These are phyloP conservation scores for Pisolithus marmoratus DNA, from an alignment of 768 basidiomycete genomes.

Conservation along the genomic window DNA sequence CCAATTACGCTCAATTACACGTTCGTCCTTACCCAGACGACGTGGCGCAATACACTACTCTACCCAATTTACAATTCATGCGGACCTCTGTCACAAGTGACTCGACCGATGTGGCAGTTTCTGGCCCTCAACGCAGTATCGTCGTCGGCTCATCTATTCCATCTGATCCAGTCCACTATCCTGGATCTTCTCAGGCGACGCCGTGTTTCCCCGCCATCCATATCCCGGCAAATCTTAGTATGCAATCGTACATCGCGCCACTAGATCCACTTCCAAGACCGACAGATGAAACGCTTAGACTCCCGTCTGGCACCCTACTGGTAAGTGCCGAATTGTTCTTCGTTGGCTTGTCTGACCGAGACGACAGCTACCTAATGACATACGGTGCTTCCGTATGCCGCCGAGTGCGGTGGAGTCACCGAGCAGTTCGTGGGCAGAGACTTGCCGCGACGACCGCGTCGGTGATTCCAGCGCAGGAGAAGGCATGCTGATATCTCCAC, in stretches of 20 bases:
- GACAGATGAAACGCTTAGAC: too few species aligned
- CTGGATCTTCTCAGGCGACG: conserved; percentile 27
- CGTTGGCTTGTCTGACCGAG: conserved; percentile 13
- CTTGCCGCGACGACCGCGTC: conserved; percentile 23
- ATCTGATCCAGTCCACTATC: conserved; percentile 13
- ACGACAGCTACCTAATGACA: conserved; percentile 10
- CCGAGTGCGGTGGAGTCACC: conserved; percentile 18
- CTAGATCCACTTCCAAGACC: conserved; percentile 4
- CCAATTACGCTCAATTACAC: conserved; percentile 1
- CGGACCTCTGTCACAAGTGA: conserved; percentile 17
- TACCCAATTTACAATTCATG: conserved; percentile 25
- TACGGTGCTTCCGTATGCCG: conserved; percentile 10
- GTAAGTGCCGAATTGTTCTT: conserved; percentile 9
- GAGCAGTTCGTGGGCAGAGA: conserved; percentile 24
- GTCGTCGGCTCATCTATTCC: conserved; percentile 4
- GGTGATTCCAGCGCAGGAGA: conserved; percentile 27
- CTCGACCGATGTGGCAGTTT: conserved; percentile 18
- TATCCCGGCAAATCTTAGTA: conserved; percentile 6
- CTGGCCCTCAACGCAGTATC: conserved; percentile 4
- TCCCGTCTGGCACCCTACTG: conserved; percentile 1
- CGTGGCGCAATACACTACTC: conserved; percentile 18
- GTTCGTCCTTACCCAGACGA: background rate
- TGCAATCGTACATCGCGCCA: conserved; percentile 9
- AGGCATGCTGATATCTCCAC: conserved; percentile 21
- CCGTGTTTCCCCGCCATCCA: conserved; percentile 16